Percentiles rank a stretch among this genome's conserved stretches.
Conservation (phyloP, 2,329 filamentous ascomycete genomes). For the Cladobotryum protrusum region DNA sequence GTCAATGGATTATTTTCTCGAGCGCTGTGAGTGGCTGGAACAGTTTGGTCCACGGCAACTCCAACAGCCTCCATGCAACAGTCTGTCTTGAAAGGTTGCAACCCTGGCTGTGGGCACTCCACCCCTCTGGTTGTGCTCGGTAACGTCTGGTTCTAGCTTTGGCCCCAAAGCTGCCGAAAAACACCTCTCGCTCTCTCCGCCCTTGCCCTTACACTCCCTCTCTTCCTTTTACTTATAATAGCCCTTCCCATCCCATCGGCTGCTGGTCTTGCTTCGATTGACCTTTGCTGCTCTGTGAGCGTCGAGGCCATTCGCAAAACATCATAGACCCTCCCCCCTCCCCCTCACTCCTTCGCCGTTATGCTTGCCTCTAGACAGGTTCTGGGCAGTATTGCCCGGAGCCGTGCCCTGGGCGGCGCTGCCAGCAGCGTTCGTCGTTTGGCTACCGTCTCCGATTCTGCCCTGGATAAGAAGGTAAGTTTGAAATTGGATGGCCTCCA, state of each 20-base stretch:
- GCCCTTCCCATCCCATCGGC: slow-evolving; percentile 10
- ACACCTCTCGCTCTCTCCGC: slow-evolving; percentile 22
- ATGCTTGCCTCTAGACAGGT: slow-evolving; percentile 70
- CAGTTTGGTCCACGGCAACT: slow-evolving; percentile 6
- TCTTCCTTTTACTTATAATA: slow-evolving; percentile 20
- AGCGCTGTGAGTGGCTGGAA: slow-evolving; percentile 19
- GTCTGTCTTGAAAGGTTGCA: neutral
- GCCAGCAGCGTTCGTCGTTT: slow-evolving; percentile 63
- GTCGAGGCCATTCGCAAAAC: slow-evolving; percentile 14
- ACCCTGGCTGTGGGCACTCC: slow-evolving; percentile 6
- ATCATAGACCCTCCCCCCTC: slow-evolving; percentile 22
- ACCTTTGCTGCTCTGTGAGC: slow-evolving; percentile 16
- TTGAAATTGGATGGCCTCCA: neutral
- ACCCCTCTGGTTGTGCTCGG: slow-evolving; percentile 10
- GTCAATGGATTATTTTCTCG: slow-evolving; percentile 20
- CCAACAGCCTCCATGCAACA: slow-evolving; percentile 1
- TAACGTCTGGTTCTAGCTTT: slow-evolving; percentile 12
- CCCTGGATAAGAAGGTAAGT: slow-evolving; percentile 80
- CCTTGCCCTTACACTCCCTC: slow-evolving; percentile 10
- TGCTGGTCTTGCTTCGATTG: slow-evolving; percentile 9
- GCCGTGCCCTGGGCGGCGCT: slow-evolving; percentile 48
- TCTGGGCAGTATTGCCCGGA: slow-evolving; percentile 58
- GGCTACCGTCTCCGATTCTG: slow-evolving; percentile 79
- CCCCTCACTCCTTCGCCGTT: slow-evolving; percentile 27
- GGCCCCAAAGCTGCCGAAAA: slow-evolving; percentile 14